Base-by-base conservation (phyloP, 75 land plant species). In the Ceratopteris richardii region DNA sequence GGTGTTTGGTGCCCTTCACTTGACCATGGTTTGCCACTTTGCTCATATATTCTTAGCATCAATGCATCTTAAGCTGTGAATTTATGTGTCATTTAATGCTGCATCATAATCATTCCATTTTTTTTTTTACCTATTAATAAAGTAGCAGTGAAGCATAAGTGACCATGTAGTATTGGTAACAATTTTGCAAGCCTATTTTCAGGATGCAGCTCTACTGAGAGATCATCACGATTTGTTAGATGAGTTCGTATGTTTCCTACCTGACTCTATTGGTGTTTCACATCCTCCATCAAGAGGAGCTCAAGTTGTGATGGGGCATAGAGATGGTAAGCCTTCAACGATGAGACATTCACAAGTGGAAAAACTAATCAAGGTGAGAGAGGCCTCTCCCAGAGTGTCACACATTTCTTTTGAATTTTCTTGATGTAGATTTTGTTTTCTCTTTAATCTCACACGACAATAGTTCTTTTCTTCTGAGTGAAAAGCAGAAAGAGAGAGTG, bases 231-330 rank as follows among this genome's bases (percentile, higher is more conserved):
- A 94, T 76, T 62, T 94, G 53, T 83, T 94, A 27, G 86, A 81
- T 11, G 98, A 94, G 61, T 90, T 94, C 65, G 80, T 80, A 14
- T 78, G 78, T 56, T 90, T 94, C 57, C 71, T 94, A 23, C 98
- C 98, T 2, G 91, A 86, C 62, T 52, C 74, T 36, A 73, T 80
- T 39, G 78, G 74, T 5, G 17, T 73, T 24, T 63, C 64, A 0
- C 62, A 68, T 37, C 29, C 56, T 0, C 53, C 58, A 14, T 43
- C 48, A 9, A 60, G 6, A 17, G 6, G 2, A 1, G 3, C 54
- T 19, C 28, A 28, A 52, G 22, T 14, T 46, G 5, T 17, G 3
- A 17, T 46, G 50, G 4, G 2, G 5, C 76, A 78, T 6, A 57
- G 69, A 44, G 80, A 77, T 62, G 88, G 81, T 25, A 70, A 82